phyloP scores from a whole-genome alignment of 306 rosid genomes.

The Abrus precatorius region DNA sequence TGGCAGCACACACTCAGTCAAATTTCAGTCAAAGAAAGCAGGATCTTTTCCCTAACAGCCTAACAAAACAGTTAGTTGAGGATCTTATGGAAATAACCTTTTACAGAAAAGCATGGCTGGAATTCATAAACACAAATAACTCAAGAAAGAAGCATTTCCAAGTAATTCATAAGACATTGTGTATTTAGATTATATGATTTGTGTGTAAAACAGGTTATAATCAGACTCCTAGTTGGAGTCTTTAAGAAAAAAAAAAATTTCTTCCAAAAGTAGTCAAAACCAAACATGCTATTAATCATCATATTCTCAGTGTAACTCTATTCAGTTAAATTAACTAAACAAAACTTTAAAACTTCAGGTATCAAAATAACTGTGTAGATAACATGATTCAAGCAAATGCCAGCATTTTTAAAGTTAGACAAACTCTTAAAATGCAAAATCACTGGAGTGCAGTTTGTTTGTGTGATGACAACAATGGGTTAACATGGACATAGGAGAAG shows the following conservation, averaged over 20 bases:
- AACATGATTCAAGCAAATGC: constrained; percentile 1
- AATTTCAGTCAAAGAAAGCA: constrained; percentile 4
- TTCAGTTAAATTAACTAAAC: constrained; percentile 2
- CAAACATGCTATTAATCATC: neutral
- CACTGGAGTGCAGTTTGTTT: neutral
- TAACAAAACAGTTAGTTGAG: constrained; percentile 9
- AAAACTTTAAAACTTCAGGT: neutral
- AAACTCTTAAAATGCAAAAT: neutral
- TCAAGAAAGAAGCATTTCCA: constrained; percentile 19
- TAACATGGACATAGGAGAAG: neutral
- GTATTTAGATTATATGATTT: neutral
- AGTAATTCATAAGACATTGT: neutral
- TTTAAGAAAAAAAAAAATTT: neutral
- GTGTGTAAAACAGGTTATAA: neutral
- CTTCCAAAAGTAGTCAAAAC: neutral
- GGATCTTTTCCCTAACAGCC: constrained; percentile 4
- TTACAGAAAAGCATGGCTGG: neutral
- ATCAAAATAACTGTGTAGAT: constrained; percentile 6
- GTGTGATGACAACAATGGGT: constrained; percentile 6
- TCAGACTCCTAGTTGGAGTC: neutral
- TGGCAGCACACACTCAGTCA: neutral
- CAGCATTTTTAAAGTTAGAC: neutral
- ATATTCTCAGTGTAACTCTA: neutral
- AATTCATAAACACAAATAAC: constrained; percentile 7
- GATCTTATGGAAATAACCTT: neutral